A percentile compares a stretch with the other conserved stretches of the same genome.
Conservation (phyloP, 2,329 filamentous ascomycete genomes). For the Beauveria sp. region DNA sequence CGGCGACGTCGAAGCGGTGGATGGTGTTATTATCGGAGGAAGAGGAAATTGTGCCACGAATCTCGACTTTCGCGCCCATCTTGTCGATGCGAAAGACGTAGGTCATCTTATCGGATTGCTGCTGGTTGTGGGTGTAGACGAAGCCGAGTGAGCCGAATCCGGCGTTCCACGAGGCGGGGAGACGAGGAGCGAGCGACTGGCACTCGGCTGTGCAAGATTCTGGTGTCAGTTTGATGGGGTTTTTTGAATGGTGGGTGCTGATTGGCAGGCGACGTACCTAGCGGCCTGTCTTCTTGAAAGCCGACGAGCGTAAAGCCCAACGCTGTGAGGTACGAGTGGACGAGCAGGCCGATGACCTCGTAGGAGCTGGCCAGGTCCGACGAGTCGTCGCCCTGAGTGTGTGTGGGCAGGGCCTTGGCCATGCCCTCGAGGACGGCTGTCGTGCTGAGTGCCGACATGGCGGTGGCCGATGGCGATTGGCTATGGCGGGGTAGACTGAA, state of each 20-base stretch:
- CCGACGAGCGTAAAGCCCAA: conserved; percentile 76
- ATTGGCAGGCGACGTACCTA: conserved; percentile 41
- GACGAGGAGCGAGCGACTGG: conserved; percentile 48
- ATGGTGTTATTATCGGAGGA: conserved; percentile 62
- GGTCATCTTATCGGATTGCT: conserved; percentile 53
- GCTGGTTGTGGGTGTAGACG: conserved; percentile 79
- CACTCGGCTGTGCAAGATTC: conserved; percentile 31
- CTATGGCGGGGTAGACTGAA: neutral
- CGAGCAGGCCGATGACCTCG: conserved; percentile 76
- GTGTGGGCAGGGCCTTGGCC: conserved; percentile 52
- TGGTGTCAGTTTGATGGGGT: no score
- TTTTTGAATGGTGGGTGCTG: no score
- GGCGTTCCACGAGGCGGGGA: conserved; percentile 76
- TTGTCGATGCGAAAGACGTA: conserved; percentile 72
- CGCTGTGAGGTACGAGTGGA: conserved; percentile 74
- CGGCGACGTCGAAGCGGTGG: conserved; percentile 63
- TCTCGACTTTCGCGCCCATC: conserved; percentile 74
- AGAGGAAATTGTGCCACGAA: conserved; percentile 72
- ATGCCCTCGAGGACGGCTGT: conserved; percentile 44
- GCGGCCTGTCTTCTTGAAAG: conserved; percentile 72
- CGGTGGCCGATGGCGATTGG: neutral
- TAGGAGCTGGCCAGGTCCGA: conserved; percentile 62
- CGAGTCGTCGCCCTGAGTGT: conserved; percentile 42
- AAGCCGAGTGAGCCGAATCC: conserved; percentile 67
- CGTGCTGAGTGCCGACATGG: conserved; percentile 19